Conservation (phyloP, 345 rosid genomes). For the Ceriops zippeliana region DNA sequence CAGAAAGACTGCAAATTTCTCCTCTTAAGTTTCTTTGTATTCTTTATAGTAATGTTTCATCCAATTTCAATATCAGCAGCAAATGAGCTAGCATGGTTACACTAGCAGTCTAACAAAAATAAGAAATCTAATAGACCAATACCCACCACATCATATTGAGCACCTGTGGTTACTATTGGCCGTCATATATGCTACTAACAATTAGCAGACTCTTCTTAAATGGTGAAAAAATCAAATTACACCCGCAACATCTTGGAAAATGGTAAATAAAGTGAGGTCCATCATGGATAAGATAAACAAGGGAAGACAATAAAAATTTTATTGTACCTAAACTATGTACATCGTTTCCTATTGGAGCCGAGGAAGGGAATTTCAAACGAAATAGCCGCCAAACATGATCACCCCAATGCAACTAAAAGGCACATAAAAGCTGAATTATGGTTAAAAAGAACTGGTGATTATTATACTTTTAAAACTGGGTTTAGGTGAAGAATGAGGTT, state of each 20-base stretch:
- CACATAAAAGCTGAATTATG: not conserved
- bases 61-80: slow-evolving; percentile 24
- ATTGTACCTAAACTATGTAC: slow-evolving; percentile 28
- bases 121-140: not conserved
- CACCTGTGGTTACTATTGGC: not conserved
- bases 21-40: slow-evolving; percentile 14
- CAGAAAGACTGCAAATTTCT: slow-evolving; percentile 18
- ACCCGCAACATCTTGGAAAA: slow-evolving; percentile 13
- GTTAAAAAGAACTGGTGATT: not conserved
- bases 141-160: not conserved
- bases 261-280: slow-evolving; percentile 12
- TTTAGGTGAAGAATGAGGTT: slow-evolving; percentile 14
- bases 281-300: slow-evolving; percentile 28
- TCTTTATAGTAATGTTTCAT: slow-evolving; percentile 13
- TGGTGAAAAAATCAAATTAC: not conserved
- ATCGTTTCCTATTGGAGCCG: slow-evolving; percentile 15
- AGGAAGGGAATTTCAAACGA: slow-evolving; percentile 26
- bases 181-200: slow-evolving; percentile 19
- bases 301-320: slow-evolving; percentile 24
- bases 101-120: not conserved
- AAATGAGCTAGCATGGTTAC: slow-evolving; percentile 5
- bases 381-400: slow-evolving; percentile 43
- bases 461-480: not conserved
- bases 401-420: slow-evolving; percentile 31
- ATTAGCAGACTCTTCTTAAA: slow-evolving; percentile 16